Base-by-base conservation (phyloP, 2,329 filamentous ascomycete genomes). In the Pseudogymnoascus sp. region DNA sequence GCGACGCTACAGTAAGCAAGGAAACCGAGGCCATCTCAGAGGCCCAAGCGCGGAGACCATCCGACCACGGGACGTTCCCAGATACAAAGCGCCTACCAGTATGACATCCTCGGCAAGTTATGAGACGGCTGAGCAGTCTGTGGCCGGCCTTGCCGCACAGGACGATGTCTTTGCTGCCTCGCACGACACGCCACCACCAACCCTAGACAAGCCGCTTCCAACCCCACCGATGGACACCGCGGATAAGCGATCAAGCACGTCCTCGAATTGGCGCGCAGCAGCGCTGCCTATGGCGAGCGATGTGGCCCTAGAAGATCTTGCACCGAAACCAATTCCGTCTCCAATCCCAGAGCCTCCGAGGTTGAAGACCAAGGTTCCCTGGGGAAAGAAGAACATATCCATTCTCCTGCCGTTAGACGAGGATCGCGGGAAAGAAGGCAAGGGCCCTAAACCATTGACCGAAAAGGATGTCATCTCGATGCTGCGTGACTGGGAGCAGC, bases 371-470 rank as follows among this genome's bases (percentile, higher is more conserved):
- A 90, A 88, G 75, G 79, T 93, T 2, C 81, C 82, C 53, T 92
- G 89, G 88, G 88, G 83, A 70, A 88, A 87, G 64, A 92, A 91
- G 76, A 86, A 84, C 64, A 90, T 91, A 62, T 75, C 90, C 69
- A 86, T 93, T 46, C 78, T 87, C 26, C 76, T 93, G 19, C 90
- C 89, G 5, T 77, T 82, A 53, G 86, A 90, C 65, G 87, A 89
- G 61, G 81, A 84, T 62, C 82, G 88, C 67, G 88, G 88, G 19
- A 79, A 81, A 46, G 77, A 78, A 1, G 83, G 82, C 42, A 79
- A 80, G 38, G 76, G 79, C 0, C 81, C 83, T 0, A 75, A 78
- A 63, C 86, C 86, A 3, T 76, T 89, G 56, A 78, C 76, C 3
- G 74, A 80, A 37, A 74, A 79, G 17, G 84, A 88, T 60, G 82